Base-by-base conservation (phyloP, 805 yeast genomes). In the Myxozyma monticola region DNA sequence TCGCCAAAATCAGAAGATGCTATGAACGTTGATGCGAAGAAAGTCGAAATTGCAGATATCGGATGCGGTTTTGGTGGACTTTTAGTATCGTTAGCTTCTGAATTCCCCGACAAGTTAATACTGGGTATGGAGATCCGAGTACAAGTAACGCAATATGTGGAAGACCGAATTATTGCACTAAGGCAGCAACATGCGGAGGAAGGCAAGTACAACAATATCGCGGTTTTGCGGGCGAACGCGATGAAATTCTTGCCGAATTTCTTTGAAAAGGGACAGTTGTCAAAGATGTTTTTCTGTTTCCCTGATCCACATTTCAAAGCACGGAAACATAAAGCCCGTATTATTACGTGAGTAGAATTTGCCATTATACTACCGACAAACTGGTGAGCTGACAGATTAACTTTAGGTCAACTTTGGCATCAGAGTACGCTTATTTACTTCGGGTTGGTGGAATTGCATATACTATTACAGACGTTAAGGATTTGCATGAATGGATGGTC, bases 231-330 rank as follows among this genome's bases (percentile, higher is more conserved):
- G 67, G 98, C 95, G 17, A 93, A 93, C 65, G 93, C 98, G 30
- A 93, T 93, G 99, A 93, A 93, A 69, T 93, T 93, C 65, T 71
- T 89, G 56, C 98, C 99, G 20, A 93, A 93, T 68, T 93, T 93
- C 68, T 93, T 93, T 71, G 73, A 76, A 50, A 84, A 84, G 68
- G 81, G 82, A 5, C 57, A 60, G 43, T 48, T 61, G 26, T 80
- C 84, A 29, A 93, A 91, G 74, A 87, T 93, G 79, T 93, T 93
- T 72, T 93, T 93, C 73, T 93, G 99, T 68, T 93, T 93, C 78
- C 99, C 99, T n/a, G 99, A 93, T 69, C 99, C 99, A 6, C 99
- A 93, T 69, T 93, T 93, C 76, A 93, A 93, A 68, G 95, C 88
- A 69, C 78, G 98, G 65, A 93, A 93, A 67, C 99, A 93, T 71